Evolutionary conservation across 192 early-diverging fungal species (phyloP), one percentile per base, ranked within the genome.

Genomic region (Radiomyces spectabilis): DNA sequence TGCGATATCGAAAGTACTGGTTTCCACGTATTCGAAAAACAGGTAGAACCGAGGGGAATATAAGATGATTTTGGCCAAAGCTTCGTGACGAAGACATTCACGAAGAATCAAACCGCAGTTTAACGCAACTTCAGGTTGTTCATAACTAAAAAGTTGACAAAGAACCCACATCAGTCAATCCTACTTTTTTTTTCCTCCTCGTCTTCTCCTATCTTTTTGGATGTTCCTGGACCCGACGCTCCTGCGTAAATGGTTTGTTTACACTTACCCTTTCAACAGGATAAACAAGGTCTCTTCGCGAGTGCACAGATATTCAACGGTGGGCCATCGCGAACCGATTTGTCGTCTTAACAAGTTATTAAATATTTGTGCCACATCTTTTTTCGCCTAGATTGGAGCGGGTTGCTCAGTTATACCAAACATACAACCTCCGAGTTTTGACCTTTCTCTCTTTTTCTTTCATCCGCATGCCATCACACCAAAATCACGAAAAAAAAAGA

Each of bases 71-170:
- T 87, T 86, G 53, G 92, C 86, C 55, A 99, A 77, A 15, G 81
- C 65, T 74, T 99, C 94, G 60, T 98, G 93, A 49, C 96, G 89
- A 41, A 94, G 76, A 68, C 95, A 96, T 68, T 99, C 97, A 52
- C 95, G 76, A 34, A 99, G 75, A 57, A 98, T 97, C 80, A 96
- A 88, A 50, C 97, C 97, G 57, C 97, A 99, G 63, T 95, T 95
- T 21, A 98, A 72, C 22, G 97, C 93, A 52, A 95, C 92, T 40
- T 98, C 94, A 35, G 89, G 94, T 55, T 90, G 94, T 61, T 92
- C 87, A 72, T 99, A 99, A 19, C 89, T 88, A 3, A 12, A 53
- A 24, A 13, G 47, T n/a, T 12, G 34, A 12, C 22, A 25, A 27
- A 45, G 24, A 22, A 24, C 18, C 32, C 24, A 13, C 31, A 21